A percentile compares a stretch with the other conserved stretches of the same genome.
These are phyloP conservation scores for Orbilia quercus DNA, from an alignment of 2,329 filamentous ascomycete species.

Conservation along the genomic window DNA sequence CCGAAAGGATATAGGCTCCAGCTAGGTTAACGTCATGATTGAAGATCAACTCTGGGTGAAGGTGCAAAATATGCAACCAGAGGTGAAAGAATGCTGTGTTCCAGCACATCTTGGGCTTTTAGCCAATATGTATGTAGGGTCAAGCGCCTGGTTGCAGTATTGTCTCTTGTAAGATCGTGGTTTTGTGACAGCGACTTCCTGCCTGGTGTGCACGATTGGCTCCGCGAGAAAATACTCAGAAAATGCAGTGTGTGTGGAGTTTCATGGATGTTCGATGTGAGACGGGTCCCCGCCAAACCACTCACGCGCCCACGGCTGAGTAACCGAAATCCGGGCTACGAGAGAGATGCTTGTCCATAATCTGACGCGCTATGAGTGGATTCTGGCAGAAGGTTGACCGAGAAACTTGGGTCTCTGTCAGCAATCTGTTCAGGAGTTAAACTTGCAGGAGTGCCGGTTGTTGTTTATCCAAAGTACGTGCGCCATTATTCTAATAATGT, in stretches of 20 bases:
- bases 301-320: constrained; percentile 11
- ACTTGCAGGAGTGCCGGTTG: constrained; percentile 1
- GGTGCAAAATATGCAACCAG: neutral
- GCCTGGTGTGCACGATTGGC: constrained; percentile 15
- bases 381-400: neutral
- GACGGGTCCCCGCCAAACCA: constrained; percentile 27
- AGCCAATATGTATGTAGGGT: constrained; percentile 40
- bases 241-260: constrained; percentile 45
- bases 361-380: constrained; percentile 11
- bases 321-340: too few species aligned
- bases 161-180: constrained; percentile 10
- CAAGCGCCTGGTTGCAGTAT: constrained; percentile 1
- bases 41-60: neutral
- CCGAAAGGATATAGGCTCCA: neutral
- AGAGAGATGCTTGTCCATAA: constrained; percentile 18
- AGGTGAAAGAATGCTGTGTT: neutral
- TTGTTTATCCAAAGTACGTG: too few species aligned
- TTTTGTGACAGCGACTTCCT: constrained; percentile 31
- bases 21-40: neutral
- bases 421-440: constrained; percentile 2
- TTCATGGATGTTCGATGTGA: constrained; percentile 39
- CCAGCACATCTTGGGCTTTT: neutral
- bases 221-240: constrained; percentile 13
- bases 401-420: constrained; percentile 6
- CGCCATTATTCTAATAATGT: too few species aligned